Evolutionary conservation across 1,284 basidiomycete genomes (phyloP).

Genomic region (Rhodotorula sp.): DNA sequence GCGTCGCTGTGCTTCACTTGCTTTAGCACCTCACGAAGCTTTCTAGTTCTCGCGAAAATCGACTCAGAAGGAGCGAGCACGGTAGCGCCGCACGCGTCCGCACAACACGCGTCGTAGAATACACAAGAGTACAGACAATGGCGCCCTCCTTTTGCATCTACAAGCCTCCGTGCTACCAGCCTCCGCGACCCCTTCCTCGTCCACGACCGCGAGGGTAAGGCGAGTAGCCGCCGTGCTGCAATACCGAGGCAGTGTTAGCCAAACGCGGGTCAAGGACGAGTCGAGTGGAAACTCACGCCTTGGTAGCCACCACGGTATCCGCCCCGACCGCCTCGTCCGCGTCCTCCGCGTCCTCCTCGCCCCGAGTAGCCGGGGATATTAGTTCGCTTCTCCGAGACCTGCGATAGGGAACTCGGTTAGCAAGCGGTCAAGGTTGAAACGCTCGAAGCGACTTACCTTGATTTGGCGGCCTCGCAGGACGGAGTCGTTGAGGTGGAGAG

Average conservation of each 20-base stretch:
- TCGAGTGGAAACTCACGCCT: constrained; percentile 47
- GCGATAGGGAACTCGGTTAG: background rate
- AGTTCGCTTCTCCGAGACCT: constrained; percentile 90
- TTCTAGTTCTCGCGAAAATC: no score
- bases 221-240: constrained; percentile 32
- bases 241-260: background rate
- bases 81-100: no score
- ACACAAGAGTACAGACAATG: no score
- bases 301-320: constrained; percentile 65
- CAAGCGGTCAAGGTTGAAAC: background rate
- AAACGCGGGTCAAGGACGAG: no score
- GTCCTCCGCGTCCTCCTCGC: constrained; percentile 40
- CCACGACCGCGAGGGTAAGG: constrained; percentile 33
- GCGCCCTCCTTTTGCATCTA: background rate
- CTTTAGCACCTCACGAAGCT: no score
- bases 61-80: no score
- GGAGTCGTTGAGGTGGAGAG: constrained; percentile 91
- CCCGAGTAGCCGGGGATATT: constrained; percentile 81
- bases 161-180: background rate
- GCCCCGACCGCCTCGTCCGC: constrained; percentile 69
- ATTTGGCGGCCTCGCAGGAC: constrained; percentile 89
- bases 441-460: constrained; percentile 61
- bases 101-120: no score
- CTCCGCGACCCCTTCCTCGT: constrained; percentile 23
- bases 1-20: no score